Evolutionary conservation across 169 alveolate genomes (phyloP), one percentile per base, ranked within the genome.

Genomic region (Theileria parva): DNA sequence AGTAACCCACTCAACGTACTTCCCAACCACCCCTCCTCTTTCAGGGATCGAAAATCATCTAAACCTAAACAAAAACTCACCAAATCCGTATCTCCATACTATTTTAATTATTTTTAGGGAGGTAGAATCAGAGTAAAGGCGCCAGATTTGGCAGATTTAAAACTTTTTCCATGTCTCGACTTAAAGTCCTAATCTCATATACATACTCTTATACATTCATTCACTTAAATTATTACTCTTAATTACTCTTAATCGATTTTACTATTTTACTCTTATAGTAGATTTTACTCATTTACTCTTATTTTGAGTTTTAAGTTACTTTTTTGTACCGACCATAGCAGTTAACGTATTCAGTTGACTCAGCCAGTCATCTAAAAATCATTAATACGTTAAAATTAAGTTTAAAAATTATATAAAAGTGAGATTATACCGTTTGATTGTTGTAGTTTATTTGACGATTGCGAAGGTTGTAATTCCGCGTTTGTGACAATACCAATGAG

Each of bases 281-380:
- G 50, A 63, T 63, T 17, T 17, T 17, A 28, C 2, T 9, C 30
- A 5, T n/a, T n/a, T n/a, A n/a, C n/a, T n/a, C n/a, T n/a, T n/a
- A n/a, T n/a, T n/a, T n/a, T n/a, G n/a, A 32, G 37, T 2, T 32
- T 32, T 32, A 2, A 19, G 25, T 64, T 75, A 61, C 32, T 64
- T 59, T 63, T 83, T 76, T 0, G 69, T 73, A 1, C 85, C 88
- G 2, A 85, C 85, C 87, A 85, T 70, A 0, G 86, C 84, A 0
- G 91, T 78, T 0, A 85, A 60, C 0, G 70, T 77, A 50, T 67
- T 85, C 19, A 85, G 85, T n/a, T 85, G 86, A 50, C 67, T 78
- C 61, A 85, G 74, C 91, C 91, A 85, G 57, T 85, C 84, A 25
- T 72, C 71, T 37, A 30, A 0, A 27, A n/a, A 32, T 12, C 51